Conservation (phyloP, 2,329 filamentous ascomycete species). For the Plectosphaerella sp. region DNA sequence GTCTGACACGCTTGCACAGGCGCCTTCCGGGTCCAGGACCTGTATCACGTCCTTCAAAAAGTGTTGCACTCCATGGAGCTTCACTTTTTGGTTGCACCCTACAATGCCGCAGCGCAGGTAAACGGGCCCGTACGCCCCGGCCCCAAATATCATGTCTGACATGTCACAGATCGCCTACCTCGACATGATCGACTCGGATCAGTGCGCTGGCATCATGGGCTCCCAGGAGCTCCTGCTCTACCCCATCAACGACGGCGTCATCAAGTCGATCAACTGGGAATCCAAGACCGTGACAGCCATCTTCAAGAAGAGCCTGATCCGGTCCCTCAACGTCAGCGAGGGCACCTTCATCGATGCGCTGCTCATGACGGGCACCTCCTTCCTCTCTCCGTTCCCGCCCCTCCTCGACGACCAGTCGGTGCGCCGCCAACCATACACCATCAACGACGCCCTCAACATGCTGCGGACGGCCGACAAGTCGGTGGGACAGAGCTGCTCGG, state of each 20-base stretch:
- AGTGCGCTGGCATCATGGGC: conserved; percentile 75
- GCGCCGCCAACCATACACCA: conserved; percentile 52
- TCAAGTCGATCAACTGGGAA: conserved; percentile 63
- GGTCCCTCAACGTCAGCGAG: conserved; percentile 60
- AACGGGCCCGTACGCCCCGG: conserved; percentile 15
- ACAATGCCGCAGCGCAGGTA: conserved; percentile 84
- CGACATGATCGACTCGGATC: conserved; percentile 60
- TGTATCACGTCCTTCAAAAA: conserved; percentile 73
- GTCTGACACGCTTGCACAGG: conserved; percentile 38
- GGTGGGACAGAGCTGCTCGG: conserved; percentile 69
- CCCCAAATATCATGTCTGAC: conserved; percentile 16
- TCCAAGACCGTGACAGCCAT: conserved; percentile 56
- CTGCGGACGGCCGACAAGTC: conserved; percentile 66
- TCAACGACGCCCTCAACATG: conserved; percentile 75
- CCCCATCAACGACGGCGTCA: conserved; percentile 73
- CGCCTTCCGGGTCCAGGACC: conserved; percentile 64
- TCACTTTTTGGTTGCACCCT: conserved; percentile 79
- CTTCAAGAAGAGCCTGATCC: conserved; percentile 66
- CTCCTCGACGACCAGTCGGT: conserved; percentile 58
- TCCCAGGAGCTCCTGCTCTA: conserved; percentile 83
- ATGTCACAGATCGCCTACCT: conserved; percentile 68
- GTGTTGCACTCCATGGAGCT: conserved; percentile 66
- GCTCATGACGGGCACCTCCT: conserved; percentile 77
- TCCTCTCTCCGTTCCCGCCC: conserved; percentile 74
- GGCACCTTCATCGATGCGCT: conserved; percentile 79